These are phyloP conservation scores for Pelargonium myrrhifolium DNA, from an alignment of 441 rosid genomes.

Conservation along the genomic window DNA sequence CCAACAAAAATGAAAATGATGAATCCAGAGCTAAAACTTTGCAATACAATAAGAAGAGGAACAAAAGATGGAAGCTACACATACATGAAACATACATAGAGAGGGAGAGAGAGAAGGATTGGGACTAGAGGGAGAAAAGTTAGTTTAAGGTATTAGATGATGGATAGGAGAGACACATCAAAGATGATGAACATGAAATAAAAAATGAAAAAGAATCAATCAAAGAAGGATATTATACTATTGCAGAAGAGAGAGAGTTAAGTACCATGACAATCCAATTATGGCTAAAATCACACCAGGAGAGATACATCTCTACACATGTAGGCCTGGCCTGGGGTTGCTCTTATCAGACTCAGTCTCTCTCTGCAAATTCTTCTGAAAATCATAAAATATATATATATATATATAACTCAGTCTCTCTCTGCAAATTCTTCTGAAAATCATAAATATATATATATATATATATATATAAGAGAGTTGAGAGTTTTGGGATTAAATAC, in stretches of 20 bases:
- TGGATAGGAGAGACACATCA: background rate
- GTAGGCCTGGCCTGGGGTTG: background rate
- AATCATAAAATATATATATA: background rate
- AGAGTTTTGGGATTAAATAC: background rate
- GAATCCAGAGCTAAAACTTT: too few relatives aligned
- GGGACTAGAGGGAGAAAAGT: background rate
- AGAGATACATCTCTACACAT: background rate
- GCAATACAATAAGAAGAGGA: too few relatives aligned
- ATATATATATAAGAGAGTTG: background rate
- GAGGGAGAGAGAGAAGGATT: background rate
- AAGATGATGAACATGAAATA: background rate
- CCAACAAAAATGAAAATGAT: too few relatives aligned
- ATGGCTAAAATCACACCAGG: background rate
- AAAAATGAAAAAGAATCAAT: background rate
- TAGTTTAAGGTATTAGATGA: background rate
- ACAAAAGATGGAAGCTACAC: too few relatives aligned
- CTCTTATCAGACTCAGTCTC: background rate
- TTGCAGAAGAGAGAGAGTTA: background rate
- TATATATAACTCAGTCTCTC: too few relatives aligned
- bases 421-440: too few relatives aligned
- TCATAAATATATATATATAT: too few relatives aligned
- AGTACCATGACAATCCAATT: background rate
- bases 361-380: background rate
- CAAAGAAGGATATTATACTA: background rate
- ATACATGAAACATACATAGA: background rate